Evolutionary conservation across 176 grass and related monocot species (phyloP).

Genomic region (Oryza australiensis): DNA sequence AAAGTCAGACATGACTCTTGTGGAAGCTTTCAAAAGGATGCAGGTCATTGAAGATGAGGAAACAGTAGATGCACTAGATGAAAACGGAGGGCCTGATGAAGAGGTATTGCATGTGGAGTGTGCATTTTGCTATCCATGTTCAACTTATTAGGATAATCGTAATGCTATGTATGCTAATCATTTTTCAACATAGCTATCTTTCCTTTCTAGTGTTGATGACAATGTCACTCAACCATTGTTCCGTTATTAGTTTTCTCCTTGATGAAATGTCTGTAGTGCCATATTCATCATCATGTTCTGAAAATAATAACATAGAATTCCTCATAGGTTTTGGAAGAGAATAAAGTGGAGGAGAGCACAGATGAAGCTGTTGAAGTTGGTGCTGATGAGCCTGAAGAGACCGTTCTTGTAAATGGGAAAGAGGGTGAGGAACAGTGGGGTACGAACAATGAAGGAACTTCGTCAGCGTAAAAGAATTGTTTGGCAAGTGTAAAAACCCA

Average conservation of each 20-base stretch:
- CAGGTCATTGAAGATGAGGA: conserved; percentile 71
- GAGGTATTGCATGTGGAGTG: conserved; percentile 47
- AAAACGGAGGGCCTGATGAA: conserved; percentile 65
- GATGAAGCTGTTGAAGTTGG: conserved; percentile 78
- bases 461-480: conserved; percentile 54
- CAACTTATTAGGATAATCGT: background rate
- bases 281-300: conserved; percentile 11
- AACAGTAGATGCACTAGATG: conserved; percentile 53
- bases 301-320: background rate
- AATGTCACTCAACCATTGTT: background rate
- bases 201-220: conserved; percentile 6
- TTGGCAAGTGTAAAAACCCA: conserved; percentile 42
- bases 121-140: conserved; percentile 1
- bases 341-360: conserved; percentile 49
- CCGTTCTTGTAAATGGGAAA: conserved; percentile 81
- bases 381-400: conserved; percentile 61
- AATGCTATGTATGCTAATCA: conserved; percentile 13
- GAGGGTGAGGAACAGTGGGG: conserved; percentile 86
- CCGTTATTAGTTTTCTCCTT: conserved; percentile 15
- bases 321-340: conserved; percentile 43
- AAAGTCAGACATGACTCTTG: conserved; percentile 63
- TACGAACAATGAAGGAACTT: conserved; percentile 67
- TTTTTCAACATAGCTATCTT: background rate
- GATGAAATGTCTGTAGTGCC: background rate
- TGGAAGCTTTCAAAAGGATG: conserved; percentile 93